phyloP scores from a whole-genome alignment of 2,329 filamentous ascomycete genomes.

The Pyricularia sp. region DNA sequence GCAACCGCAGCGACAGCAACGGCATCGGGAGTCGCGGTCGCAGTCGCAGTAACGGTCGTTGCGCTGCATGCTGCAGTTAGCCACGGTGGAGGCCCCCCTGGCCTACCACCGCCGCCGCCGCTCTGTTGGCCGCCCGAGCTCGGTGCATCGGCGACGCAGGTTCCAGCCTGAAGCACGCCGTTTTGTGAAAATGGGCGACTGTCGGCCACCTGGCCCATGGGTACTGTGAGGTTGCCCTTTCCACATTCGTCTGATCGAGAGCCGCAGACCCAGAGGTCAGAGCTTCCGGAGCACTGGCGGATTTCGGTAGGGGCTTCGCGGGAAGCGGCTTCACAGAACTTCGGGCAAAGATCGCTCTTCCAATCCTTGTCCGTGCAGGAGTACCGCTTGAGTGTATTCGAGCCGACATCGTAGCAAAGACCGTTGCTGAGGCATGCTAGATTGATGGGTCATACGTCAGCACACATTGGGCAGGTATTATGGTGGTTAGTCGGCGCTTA shows the following conservation, averaged over 20 bases:
- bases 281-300: neutral
- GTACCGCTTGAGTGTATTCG: neutral
- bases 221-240: neutral
- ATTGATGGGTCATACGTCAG: neutral
- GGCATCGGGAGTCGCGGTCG: neutral
- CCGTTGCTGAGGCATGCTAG: neutral
- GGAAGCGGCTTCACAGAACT: neutral
- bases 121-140: neutral
- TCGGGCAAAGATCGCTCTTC: neutral
- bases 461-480: neutral
- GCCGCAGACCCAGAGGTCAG: neutral
- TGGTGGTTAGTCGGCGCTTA: neutral
- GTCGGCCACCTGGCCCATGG: neutral
- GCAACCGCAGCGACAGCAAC: neutral
- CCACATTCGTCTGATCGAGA: neutral
- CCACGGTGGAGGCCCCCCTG: neutral
- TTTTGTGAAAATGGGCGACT: neutral
- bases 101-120: no score
- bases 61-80: neutral
- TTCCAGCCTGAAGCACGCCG: neutral
- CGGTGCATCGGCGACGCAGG: neutral
- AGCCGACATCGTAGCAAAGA: neutral
- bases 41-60: neutral
- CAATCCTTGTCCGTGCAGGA: slow-evolving; percentile 1
- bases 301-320: neutral